Evolutionary conservation across 2,329 filamentous ascomycete genomes (phyloP).

Genomic region (Cercospora nicotianae): DNA sequence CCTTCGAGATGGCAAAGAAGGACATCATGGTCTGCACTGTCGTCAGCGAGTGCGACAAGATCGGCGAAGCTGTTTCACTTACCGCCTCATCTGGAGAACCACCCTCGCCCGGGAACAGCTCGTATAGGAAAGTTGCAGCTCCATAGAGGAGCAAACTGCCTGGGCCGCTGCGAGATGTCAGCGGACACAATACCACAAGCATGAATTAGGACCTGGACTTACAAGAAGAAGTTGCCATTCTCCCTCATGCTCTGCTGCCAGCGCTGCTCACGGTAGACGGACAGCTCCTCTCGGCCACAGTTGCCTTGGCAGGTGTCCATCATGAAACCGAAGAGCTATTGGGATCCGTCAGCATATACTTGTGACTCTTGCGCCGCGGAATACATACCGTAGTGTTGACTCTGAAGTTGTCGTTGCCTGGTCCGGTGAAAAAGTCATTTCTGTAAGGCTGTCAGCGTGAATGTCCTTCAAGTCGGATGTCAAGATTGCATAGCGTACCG

Average conservation of each 20-base stretch:
- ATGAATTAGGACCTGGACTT: background rate
- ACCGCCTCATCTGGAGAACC: conserved; percentile 37
- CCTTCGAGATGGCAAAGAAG: conserved; percentile 43
- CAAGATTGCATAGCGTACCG: background rate
- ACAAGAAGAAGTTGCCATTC: conserved; percentile 47
- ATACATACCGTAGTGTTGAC: conserved; percentile 41
- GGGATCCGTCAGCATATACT: background rate
- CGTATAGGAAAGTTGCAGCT: conserved; percentile 48
- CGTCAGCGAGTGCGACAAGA: background rate
- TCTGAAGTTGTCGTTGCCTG: conserved; percentile 41
- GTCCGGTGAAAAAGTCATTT: conserved; percentile 40
- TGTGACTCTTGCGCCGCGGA: background rate
- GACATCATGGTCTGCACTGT: conserved; percentile 35
- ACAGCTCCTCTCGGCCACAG: conserved; percentile 37
- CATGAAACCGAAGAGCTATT: conserved; percentile 42
- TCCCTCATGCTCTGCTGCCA: conserved; percentile 42
- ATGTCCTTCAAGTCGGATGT: too few species aligned
- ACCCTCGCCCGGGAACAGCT: conserved; percentile 41
- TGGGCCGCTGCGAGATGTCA: conserved; percentile 32
- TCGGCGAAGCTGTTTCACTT: background rate
- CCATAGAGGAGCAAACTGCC: conserved; percentile 44
- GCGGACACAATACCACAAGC: background rate
- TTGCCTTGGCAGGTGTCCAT: conserved; percentile 37
- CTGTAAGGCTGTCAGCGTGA: conserved; percentile 16
- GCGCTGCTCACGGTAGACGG: conserved; percentile 42